Evolutionary conservation across 108 stramenopile genomes (phyloP).

Genomic region (Epipyxis sp.): DNA sequence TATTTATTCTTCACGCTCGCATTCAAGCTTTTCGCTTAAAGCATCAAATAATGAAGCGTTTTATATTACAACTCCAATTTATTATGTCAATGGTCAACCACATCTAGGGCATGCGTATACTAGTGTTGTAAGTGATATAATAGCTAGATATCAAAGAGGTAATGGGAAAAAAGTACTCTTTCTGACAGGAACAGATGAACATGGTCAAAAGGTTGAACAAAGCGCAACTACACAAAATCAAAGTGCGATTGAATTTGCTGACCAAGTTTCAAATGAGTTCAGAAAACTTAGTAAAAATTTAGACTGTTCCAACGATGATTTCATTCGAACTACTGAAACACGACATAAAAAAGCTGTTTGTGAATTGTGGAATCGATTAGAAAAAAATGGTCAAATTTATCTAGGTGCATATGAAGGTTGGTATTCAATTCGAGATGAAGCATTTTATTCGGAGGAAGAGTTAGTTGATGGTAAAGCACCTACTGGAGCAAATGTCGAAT

Average conservation of each 20-base stretch:
- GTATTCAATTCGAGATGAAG: constrained; percentile 97
- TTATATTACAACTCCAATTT: constrained; percentile 98
- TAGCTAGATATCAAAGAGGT: constrained; percentile 79
- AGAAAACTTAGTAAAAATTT: constrained; percentile 82
- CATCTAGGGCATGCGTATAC: constrained; percentile 99
- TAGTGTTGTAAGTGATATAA: constrained; percentile 81
- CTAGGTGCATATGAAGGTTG: constrained; percentile 80
- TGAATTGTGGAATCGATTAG: constrained; percentile 78
- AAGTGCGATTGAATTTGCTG: constrained; percentile 15
- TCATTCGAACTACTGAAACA: constrained; percentile 84
- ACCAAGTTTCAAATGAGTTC: constrained; percentile 50
- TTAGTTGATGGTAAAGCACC: constrained; percentile 32
- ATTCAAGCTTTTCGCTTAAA: too few relatives aligned
- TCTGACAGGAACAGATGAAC: constrained; percentile 95
- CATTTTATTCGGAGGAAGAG: constrained; percentile 56
- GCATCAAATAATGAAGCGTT: constrained; percentile 49
- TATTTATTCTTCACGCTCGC: too few relatives aligned
- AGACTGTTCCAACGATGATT: constrained; percentile 82
- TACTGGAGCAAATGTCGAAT: constrained; percentile 33
- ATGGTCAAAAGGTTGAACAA: constrained; percentile 88
- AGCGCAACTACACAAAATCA: neutral
- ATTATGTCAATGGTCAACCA: constrained; percentile 97
- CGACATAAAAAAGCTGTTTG: constrained; percentile 79
- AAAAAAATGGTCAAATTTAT: constrained; percentile 83
- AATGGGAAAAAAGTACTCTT: constrained; percentile 72